Evolutionary conservation across 164 flowering plant genomes (phyloP).

Genomic region (Tetrastigma voinierianum): DNA sequence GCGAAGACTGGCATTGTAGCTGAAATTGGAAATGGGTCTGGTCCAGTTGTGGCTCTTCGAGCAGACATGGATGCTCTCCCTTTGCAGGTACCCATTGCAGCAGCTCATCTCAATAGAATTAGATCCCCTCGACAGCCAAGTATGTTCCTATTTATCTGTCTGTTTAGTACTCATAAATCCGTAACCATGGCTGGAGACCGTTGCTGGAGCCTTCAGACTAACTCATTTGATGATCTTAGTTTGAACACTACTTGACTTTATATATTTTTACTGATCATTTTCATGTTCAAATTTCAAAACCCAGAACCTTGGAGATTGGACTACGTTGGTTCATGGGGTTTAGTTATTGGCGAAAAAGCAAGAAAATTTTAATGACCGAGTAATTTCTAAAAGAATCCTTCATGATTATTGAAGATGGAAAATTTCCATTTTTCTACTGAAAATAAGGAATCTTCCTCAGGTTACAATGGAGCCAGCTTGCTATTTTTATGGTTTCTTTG

Average conservation of each 20-base stretch:
- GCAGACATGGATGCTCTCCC: conserved; percentile 96
- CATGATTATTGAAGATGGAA: too few relatives aligned
- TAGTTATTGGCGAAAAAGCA: too few relatives aligned
- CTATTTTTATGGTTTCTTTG: too few relatives aligned
- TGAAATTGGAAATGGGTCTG: conserved; percentile 58
- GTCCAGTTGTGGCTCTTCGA: conserved; percentile 75
- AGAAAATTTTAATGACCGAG: neutral
- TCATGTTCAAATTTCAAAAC: too few relatives aligned
- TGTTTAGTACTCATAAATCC: too few relatives aligned
- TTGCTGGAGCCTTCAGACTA: neutral
- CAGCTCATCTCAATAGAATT: conserved; percentile 74
- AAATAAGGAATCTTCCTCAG: too few relatives aligned
- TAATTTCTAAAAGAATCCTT: neutral
- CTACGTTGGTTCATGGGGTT: too few relatives aligned
- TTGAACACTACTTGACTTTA: neutral
- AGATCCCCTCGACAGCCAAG: conserved; percentile 74
- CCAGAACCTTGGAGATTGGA: too few relatives aligned
- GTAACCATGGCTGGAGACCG: too few relatives aligned
- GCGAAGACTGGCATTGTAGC: conserved; percentile 79
- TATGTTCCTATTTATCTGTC: conserved; percentile 20
- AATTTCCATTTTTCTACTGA: too few relatives aligned
- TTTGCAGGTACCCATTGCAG: conserved; percentile 78
- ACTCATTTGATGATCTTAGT: neutral
- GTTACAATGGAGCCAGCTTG: too few relatives aligned
- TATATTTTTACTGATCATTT: neutral